phyloP scores from a whole-genome alignment of 2,329 filamentous ascomycete species.

The Dendrostoma leiphaemia region DNA sequence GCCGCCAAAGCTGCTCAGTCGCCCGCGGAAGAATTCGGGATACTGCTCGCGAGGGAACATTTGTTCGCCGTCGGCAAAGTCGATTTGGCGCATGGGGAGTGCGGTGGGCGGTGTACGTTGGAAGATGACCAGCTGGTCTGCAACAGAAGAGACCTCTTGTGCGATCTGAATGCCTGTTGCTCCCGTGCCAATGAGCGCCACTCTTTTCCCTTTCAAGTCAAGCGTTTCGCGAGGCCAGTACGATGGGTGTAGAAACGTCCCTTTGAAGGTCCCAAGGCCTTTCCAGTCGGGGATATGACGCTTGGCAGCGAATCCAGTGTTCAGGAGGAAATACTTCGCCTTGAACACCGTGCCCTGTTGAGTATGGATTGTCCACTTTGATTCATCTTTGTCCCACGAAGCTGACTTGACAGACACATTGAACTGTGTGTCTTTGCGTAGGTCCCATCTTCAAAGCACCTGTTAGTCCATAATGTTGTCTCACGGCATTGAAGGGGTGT shows the following conservation, averaged over 20 bases:
- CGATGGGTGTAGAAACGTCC: slow-evolving; percentile 5
- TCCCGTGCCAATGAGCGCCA: slow-evolving; percentile 6
- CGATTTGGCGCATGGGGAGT: slow-evolving; percentile 47
- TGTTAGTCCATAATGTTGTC: neutral
- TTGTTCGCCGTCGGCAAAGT: slow-evolving; percentile 43
- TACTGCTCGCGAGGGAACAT: slow-evolving; percentile 31
- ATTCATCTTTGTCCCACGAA: too few species aligned
- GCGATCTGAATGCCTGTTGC: slow-evolving; percentile 7
- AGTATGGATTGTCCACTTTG: too few species aligned
- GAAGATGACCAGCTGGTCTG: slow-evolving; percentile 43
- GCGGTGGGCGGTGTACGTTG: slow-evolving; percentile 55
- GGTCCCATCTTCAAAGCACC: neutral
- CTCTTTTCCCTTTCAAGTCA: neutral
- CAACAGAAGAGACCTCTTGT: slow-evolving; percentile 2
- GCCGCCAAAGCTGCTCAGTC: slow-evolving; percentile 47
- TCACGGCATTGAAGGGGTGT: too few species aligned
- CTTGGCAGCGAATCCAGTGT: too few species aligned
- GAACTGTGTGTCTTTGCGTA: neutral
- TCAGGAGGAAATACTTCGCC: neutral
- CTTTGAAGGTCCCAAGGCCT: slow-evolving; percentile 5
- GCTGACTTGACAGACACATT: slow-evolving; percentile 1
- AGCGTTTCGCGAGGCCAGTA: neutral
- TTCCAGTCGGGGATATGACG: too few species aligned
- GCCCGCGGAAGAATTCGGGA: slow-evolving; percentile 38
- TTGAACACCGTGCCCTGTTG: neutral